Evolutionary conservation across 2,329 filamentous ascomycete genomes (phyloP).

Genomic region (Fusarium beomiforme): DNA sequence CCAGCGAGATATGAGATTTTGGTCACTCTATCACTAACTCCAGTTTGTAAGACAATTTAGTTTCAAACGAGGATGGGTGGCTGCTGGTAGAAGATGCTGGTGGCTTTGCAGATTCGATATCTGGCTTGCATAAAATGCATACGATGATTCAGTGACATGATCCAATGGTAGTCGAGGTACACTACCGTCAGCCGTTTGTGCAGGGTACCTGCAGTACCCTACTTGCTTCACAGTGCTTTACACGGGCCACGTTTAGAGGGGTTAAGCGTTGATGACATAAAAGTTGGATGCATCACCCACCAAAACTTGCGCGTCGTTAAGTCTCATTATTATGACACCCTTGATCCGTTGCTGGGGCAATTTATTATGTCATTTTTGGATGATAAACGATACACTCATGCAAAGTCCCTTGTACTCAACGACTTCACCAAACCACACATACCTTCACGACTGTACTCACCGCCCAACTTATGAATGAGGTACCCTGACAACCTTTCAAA

Average conservation of each 20-base stretch:
- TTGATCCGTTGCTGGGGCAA: conserved; percentile 40
- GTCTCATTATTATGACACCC: background rate
- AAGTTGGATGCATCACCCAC: background rate
- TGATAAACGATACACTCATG: conserved; percentile 18
- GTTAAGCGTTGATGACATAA: background rate
- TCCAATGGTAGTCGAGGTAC: background rate
- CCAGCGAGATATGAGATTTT: background rate
- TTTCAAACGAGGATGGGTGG: background rate
- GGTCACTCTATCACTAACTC: background rate
- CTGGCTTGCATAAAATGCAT: background rate
- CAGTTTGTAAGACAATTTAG: too few relatives aligned
- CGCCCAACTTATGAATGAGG: conserved; percentile 28
- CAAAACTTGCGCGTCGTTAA: background rate
- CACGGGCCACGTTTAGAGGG: conserved; percentile 7
- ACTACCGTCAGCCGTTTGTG: background rate
- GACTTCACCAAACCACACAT: conserved; percentile 27
- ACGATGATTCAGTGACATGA: background rate
- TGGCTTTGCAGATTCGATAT: background rate
- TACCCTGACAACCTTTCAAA: background rate
- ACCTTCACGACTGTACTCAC: conserved; percentile 19
- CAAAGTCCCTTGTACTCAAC: conserved; percentile 28
- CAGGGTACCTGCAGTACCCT: background rate
- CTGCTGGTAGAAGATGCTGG: background rate
- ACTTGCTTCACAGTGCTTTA: conserved; percentile 35
- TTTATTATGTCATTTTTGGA: conserved; percentile 39